Base-by-base conservation (phyloP, 164 flowering plant species). In the Magnolia kwangsiensis region DNA sequence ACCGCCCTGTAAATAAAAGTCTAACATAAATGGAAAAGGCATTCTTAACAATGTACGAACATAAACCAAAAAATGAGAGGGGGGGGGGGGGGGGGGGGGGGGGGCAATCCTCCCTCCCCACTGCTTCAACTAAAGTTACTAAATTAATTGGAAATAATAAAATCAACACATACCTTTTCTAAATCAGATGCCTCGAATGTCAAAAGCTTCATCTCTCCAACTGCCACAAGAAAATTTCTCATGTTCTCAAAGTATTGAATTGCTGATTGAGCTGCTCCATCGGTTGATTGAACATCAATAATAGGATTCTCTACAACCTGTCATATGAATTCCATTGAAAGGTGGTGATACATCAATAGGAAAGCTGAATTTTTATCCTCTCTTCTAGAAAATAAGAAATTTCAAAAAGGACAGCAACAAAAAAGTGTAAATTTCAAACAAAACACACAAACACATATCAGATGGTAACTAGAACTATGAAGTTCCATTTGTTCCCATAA, bases 171-270 rank as follows among this genome's bases (percentile, higher is more conserved):
- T 75, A 92, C 98, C 93, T 91, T 90, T 69, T 92, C 97, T 72
- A 94, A 75, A 82, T 94, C 95, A 23, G 98, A 94, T 9, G 95
- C 96, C 81, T 90, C 98, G 70, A 94, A 94, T 0, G 96, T 90
- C 82, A 87, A 79, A 58, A 94, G 93, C 85, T 87, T 83, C 93
- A 94, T 88, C 8, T 87, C 84, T 64, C 86, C 89, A 50, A 94
- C 92, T 7, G 96, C 94, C 55, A 87, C 88, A 21, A 94, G 86
- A 74, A 94, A 94, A 69, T 92, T 94, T 76, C 95, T 90, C 92
- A 90, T 87, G 81, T 94, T 94, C 85, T 92, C 98, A 50, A 94
- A 94, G 74, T 91, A 92, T 85, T 94, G 98, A 80, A 89, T 88
- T 7, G 95, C 98, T 29, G 96, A 90, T 70, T 88, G 92, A 3